Conservation (phyloP, 345 rosid genomes). For the Crucihimalaya himalaica region DNA sequence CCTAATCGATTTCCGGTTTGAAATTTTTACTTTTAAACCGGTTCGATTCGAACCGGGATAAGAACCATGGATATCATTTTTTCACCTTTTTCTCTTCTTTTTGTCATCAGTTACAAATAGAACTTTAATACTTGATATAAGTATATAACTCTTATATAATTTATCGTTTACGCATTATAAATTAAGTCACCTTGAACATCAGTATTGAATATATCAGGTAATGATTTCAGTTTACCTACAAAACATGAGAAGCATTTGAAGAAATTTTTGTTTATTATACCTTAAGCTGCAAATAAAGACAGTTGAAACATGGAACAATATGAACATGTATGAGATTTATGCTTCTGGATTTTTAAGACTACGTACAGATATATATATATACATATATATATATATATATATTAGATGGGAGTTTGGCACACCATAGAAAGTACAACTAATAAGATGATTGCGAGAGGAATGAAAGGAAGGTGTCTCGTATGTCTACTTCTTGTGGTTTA, state of each 20-base stretch:
- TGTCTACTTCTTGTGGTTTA: constrained; percentile 30
- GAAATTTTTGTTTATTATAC: not conserved
- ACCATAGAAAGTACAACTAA: constrained; percentile 7
- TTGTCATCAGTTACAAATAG: no score
- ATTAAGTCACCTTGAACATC: no score
- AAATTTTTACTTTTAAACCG: not conserved
- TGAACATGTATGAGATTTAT: not conserved
- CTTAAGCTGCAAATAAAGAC: not conserved
- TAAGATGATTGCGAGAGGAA: constrained; percentile 38
- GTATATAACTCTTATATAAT: no score
- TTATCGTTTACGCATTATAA: no score
- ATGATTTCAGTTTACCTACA: not conserved
- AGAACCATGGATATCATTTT: not conserved
- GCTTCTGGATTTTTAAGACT: not conserved
- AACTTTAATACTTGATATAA: no score
- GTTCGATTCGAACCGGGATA: not conserved
- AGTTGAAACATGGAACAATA: constrained; percentile 5
- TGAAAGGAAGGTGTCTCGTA: constrained; percentile 33
- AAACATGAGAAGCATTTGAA: not conserved
- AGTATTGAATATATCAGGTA: no score
- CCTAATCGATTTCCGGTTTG: constrained; percentile 52
- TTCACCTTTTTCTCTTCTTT: not conserved
- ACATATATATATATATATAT: not conserved
- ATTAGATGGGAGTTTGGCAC: not conserved
- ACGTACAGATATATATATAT: not conserved